Evolutionary conservation across 2,329 filamentous ascomycete species (phyloP).

Genomic region (Scytalidium lignicola): DNA sequence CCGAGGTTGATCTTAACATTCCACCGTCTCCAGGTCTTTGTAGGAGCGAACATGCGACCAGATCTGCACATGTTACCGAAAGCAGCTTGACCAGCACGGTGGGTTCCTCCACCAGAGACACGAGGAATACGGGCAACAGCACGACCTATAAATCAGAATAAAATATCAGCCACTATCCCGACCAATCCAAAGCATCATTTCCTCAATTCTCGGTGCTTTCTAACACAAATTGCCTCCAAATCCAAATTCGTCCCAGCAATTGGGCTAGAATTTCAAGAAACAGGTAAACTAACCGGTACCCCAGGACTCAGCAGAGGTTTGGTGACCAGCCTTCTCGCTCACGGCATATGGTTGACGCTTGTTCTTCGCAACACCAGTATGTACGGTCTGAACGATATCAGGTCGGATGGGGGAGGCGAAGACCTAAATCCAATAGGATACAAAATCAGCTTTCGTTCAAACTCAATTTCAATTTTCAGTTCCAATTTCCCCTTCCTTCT

Average conservation of each 20-base stretch:
- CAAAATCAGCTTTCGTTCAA: conserved; percentile 16
- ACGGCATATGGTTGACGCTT: conserved; percentile 99
- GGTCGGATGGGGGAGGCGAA: conserved; percentile 97
- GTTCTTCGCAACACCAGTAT: conserved; percentile 99
- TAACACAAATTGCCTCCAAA: too few relatives aligned
- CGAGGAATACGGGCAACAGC: conserved; percentile 99
- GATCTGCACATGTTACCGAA: conserved; percentile 99
- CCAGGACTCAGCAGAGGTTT: conserved; percentile 99
- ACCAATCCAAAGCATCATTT: neutral
- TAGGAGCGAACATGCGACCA: conserved; percentile 99
- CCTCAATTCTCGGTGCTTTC: too few relatives aligned
- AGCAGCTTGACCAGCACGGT: conserved; percentile 99
- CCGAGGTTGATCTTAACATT: conserved; percentile 99
- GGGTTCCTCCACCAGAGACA: conserved; percentile 99
- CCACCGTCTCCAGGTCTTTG: conserved; percentile 99
- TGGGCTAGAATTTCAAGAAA: conserved; percentile 16
- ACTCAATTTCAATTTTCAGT: conserved; percentile 3
- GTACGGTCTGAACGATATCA: conserved; percentile 93
- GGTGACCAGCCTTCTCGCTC: conserved; percentile 99
- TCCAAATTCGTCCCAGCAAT: neutral
- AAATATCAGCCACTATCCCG: neutral
- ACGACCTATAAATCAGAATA: conserved; percentile 63
- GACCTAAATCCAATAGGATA: conserved; percentile 45
- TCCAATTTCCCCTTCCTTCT: conserved; percentile 2
- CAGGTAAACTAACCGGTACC: conserved; percentile 79